phyloP scores from a whole-genome alignment of 305 asterid genomes.

The Fraxinus paxiana region DNA sequence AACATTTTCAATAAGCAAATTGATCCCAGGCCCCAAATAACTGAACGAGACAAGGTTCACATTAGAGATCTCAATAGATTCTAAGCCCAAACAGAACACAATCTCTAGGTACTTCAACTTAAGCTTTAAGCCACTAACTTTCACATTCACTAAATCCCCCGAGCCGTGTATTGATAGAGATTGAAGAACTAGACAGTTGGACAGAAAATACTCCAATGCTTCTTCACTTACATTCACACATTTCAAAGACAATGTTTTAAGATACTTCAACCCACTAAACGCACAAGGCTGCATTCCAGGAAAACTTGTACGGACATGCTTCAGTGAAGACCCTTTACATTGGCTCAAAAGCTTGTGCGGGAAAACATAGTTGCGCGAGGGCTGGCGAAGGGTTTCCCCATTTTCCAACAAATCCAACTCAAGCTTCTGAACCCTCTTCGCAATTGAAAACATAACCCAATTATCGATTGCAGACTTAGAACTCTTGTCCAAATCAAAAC shows the following conservation, averaged over 20 bases:
- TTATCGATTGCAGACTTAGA: conserved; percentile 38
- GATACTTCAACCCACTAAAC: conserved; percentile 30
- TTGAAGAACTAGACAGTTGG: conserved; percentile 35
- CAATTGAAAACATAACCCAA: conserved; percentile 42
- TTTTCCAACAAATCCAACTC: conserved; percentile 48
- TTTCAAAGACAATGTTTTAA: conserved; percentile 32
- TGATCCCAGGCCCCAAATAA: conserved; percentile 42
- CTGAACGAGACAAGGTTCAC: conserved; percentile 42
- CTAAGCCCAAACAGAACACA: conserved; percentile 36
- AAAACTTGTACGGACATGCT: conserved; percentile 17
- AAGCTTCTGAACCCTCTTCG: conserved; percentile 36
- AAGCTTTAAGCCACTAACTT: conserved; percentile 36
- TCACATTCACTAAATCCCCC: conserved; percentile 39
- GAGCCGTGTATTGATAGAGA: conserved; percentile 40
- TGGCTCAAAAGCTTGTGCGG: conserved; percentile 30
- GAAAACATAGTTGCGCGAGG: conserved; percentile 38
- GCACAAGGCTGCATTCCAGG: conserved; percentile 15
- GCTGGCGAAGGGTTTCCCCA: conserved; percentile 43
- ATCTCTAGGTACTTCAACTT: conserved; percentile 42
- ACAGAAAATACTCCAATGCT: conserved; percentile 29
- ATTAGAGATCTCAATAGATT: conserved; percentile 40
- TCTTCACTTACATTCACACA: conserved; percentile 44
- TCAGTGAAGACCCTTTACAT: conserved; percentile 22
- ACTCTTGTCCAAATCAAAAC: conserved; percentile 43
- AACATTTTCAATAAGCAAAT: conserved; percentile 33